Percentiles rank a stretch among this genome's conserved stretches.
Evolutionary conservation across 2,329 filamentous ascomycete species (phyloP).

Genomic region (Alternaria sp.): DNA sequence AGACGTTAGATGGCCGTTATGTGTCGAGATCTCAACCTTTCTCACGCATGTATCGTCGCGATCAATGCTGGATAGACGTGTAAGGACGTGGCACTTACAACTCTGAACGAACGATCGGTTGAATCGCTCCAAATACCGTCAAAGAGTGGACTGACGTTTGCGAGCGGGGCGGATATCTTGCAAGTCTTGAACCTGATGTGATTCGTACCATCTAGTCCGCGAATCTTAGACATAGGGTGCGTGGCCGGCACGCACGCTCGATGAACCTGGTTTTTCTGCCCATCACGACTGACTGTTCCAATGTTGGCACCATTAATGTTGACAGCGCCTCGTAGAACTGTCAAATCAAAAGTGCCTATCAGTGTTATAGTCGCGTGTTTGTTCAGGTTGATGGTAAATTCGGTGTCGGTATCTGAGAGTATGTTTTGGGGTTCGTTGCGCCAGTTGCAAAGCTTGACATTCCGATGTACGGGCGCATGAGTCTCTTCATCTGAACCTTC

Average conservation of each 20-base stretch:
- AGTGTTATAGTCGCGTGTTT: constrained; percentile 47
- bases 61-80: neutral
- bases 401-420: constrained; percentile 28
- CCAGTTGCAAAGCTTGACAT: constrained; percentile 43
- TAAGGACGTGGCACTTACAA: constrained; percentile 4
- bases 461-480: constrained; percentile 17
- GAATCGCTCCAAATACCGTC: constrained; percentile 68
- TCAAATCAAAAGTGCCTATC: constrained; percentile 71
- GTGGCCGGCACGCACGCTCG: constrained; percentile 72
- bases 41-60: neutral
- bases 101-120: constrained; percentile 35
- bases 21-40: neutral
- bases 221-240: constrained; percentile 71
- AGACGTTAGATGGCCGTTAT: neutral
- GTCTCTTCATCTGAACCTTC: constrained; percentile 27
- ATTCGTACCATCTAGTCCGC: constrained; percentile 59
- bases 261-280: constrained; percentile 21
- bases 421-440: constrained; percentile 28
- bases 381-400: constrained; percentile 35
- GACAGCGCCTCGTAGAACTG: constrained; percentile 66
- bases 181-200: constrained; percentile 56
- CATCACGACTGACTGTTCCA: constrained; percentile 46
- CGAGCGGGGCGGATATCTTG: constrained; percentile 61
- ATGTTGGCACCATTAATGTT: constrained; percentile 71
- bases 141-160: constrained; percentile 69